Percentiles rank a stretch among this genome's conserved stretches.
phyloP scores from a whole-genome alignment of 169 alveolate genomes.

The Pseudocohnilembus persalinus region DNA sequence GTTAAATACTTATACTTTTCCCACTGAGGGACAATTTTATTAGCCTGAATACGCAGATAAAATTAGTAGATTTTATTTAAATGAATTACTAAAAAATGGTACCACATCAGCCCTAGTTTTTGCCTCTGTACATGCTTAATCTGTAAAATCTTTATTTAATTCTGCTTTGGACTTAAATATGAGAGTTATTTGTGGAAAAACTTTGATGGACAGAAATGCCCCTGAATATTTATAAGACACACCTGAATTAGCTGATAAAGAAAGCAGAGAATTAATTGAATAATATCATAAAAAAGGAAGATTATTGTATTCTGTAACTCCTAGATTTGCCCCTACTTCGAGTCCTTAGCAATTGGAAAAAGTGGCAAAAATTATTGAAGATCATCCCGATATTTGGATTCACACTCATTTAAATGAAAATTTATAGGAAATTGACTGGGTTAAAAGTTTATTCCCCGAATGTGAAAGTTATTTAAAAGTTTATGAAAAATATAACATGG shows the following conservation, averaged over 20 bases:
- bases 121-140: conserved; percentile 40
- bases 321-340: conserved; percentile 41
- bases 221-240: conserved; percentile 34
- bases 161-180: conserved; percentile 24
- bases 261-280: conserved; percentile 19
- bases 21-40: conserved; percentile 34
- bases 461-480: conserved; percentile 34
- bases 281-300: conserved; percentile 24
- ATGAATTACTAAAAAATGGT: conserved; percentile 30
- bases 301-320: conserved; percentile 36
- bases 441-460: conserved; percentile 35
- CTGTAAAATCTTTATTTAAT: conserved; percentile 32
- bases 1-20: conserved; percentile 39
- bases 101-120: conserved; percentile 36
- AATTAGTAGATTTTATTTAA: conserved; percentile 17
- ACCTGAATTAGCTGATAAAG: conserved; percentile 22
- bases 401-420: conserved; percentile 45
- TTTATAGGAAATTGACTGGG: conserved; percentile 37
- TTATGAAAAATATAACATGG: conserved; percentile 35
- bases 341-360: conserved; percentile 21
- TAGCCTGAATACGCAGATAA: conserved; percentile 36
- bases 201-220: conserved; percentile 44
- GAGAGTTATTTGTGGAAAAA: conserved; percentile 36
- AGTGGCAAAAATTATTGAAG: conserved; percentile 19
- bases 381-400: conserved; percentile 31